Evolutionary conservation across 768 basidiomycete species (phyloP).

Genomic region (Pleurotus sapidus): DNA sequence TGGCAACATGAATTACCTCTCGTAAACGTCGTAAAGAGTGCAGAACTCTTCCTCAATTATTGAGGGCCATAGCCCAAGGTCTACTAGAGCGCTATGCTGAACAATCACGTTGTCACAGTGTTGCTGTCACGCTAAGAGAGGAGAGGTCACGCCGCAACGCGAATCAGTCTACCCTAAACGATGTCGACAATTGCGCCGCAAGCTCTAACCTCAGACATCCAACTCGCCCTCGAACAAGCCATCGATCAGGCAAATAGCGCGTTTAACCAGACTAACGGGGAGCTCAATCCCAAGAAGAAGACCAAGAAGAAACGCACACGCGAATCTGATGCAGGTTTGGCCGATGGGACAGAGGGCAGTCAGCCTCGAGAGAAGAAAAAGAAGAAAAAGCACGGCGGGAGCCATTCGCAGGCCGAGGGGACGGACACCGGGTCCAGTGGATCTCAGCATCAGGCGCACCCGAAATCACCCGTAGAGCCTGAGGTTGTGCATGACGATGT

Average conservation of each 20-base stretch:
- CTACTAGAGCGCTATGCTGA: too few relatives aligned
- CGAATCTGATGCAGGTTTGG: conserved; percentile 21
- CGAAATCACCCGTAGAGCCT: too few relatives aligned
- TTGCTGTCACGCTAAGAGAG: background rate
- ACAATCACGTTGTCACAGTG: too few relatives aligned
- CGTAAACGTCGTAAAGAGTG: too few relatives aligned
- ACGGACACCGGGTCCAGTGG: background rate
- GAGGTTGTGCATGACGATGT: conserved; percentile 29
- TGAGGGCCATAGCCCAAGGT: too few relatives aligned
- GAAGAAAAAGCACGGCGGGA: conserved; percentile 31
- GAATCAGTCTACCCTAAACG: conserved; percentile 8
- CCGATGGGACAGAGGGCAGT: conserved; percentile 12
- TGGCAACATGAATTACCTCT: too few relatives aligned
- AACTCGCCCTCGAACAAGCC: conserved; percentile 11
- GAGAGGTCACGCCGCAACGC: background rate
- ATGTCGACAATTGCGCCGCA: conserved; percentile 5
- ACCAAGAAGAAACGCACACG: conserved; percentile 35
- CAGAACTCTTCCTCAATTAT: too few relatives aligned
- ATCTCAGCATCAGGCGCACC: too few relatives aligned
- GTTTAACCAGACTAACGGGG: conserved; percentile 2
- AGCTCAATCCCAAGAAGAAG: conserved; percentile 23
- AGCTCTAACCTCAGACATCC: conserved; percentile 12
- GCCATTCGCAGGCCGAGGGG: conserved; percentile 18
- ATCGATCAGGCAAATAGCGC: conserved; percentile 11
- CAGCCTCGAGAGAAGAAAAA: conserved; percentile 18